phyloP scores from a whole-genome alignment of 495 filamentous ascomycete genomes.

The Penicillium flavigenum region DNA sequence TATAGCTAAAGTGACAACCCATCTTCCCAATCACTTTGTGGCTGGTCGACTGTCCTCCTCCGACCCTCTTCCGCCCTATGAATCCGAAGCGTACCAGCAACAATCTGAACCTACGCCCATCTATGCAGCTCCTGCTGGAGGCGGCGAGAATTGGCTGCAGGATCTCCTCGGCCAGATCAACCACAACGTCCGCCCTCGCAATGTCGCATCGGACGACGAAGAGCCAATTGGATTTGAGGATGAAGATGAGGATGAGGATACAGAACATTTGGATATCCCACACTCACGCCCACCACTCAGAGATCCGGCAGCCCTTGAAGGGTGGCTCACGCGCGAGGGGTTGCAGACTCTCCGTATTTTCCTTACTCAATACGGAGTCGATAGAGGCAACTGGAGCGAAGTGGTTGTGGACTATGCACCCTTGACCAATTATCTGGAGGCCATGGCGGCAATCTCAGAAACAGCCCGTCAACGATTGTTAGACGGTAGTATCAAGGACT shows the following conservation, averaged over 20 bases:
- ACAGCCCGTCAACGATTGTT: conserved; percentile 30
- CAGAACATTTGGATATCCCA: conserved; percentile 6
- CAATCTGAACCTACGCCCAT: conserved; percentile 42
- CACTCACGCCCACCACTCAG: conserved; percentile 27
- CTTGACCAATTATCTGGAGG: conserved; percentile 42
- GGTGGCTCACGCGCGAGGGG: conserved; percentile 40
- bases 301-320: conserved; percentile 36
- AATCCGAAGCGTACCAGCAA: conserved; percentile 42
- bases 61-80: conserved; percentile 47
- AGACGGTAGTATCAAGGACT: conserved; percentile 34
- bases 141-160: conserved; percentile 43
- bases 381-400: conserved; percentile 47
- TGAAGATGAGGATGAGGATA: conserved; percentile 15
- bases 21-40: conserved; percentile 44
- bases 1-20: conserved; percentile 51
- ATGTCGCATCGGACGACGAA: neutral
- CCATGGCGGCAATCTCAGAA: conserved; percentile 33
- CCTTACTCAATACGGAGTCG: conserved; percentile 43
- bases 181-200: conserved; percentile 17
- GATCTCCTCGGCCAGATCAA: conserved; percentile 42
- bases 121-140: conserved; percentile 37
- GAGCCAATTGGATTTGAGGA: conserved; percentile 4
- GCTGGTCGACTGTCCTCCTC: conserved; percentile 45
- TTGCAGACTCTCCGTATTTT: conserved; percentile 38
- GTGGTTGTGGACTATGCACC: conserved; percentile 36